These are phyloP conservation scores for Salvia splendens DNA, from an alignment of 257 asterid genomes.

Conservation along the genomic window DNA sequence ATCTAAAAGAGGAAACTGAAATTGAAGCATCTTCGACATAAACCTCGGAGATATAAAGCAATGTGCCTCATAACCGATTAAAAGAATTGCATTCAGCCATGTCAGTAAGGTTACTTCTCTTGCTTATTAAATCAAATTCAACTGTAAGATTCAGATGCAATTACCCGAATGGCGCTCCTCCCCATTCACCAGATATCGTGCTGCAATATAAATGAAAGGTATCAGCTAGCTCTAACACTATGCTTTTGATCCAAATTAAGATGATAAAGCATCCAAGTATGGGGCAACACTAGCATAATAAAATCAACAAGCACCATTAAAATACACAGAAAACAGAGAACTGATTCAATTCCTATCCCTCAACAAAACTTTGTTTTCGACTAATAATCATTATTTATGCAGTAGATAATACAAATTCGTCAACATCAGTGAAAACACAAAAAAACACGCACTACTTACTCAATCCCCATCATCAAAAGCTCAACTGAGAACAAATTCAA, in stretches of 20 bases:
- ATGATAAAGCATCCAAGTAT: too few relatives aligned
- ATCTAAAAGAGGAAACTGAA: background rate
- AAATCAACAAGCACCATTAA: background rate
- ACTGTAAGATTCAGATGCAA: slow-evolving; percentile 1
- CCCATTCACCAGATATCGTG: slow-evolving; percentile 73
- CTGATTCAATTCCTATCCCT: background rate
- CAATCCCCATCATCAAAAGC: slow-evolving; percentile 14
- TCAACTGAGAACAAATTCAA: background rate
- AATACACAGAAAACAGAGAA: background rate
- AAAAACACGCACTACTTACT: background rate
- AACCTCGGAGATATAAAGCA: background rate
- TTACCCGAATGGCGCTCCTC: slow-evolving; percentile 93
- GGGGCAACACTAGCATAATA: background rate
- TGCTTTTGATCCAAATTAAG: background rate
- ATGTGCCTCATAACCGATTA: background rate
- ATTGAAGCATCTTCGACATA: background rate
- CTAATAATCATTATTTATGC: background rate
- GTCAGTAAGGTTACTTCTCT: background rate
- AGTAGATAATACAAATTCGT: slow-evolving; percentile 1
- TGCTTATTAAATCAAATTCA: slow-evolving; percentile 7
- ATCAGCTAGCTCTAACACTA: slow-evolving; percentile 25
- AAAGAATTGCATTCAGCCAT: background rate
- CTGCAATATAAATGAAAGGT: slow-evolving; percentile 48
- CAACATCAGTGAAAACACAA: background rate
- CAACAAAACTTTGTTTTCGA: background rate